phyloP scores from a whole-genome alignment of 257 asterid genomes.

The Coffea canephora region DNA sequence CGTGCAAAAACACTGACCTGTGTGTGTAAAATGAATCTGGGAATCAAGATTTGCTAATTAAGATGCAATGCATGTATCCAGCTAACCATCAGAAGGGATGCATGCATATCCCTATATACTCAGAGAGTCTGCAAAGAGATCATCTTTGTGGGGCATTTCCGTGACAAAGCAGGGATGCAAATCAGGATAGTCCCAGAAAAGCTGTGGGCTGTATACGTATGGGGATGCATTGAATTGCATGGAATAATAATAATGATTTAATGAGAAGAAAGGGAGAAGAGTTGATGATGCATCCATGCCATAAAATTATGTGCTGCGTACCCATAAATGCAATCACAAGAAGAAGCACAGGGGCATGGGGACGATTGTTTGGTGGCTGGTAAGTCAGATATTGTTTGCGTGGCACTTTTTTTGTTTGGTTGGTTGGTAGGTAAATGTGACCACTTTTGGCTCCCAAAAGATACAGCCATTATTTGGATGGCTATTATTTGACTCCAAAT shows the following conservation, averaged over 20 bases:
- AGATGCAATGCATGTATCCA: neutral
- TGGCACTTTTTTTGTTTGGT: neutral
- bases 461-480: too few relatives aligned
- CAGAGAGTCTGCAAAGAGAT: neutral
- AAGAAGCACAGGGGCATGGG: neutral
- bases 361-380: slow-evolving; percentile 2
- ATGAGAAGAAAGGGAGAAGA: neutral
- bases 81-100: neutral
- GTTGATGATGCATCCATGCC: neutral
- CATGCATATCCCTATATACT: neutral
- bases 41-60: neutral
- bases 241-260: neutral
- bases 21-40: too few relatives aligned
- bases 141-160: neutral
- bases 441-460: neutral
- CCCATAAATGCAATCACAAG: neutral
- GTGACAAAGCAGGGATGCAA: slow-evolving; percentile 11
- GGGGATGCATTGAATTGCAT: neutral
- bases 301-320: neutral
- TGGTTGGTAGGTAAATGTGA: neutral
- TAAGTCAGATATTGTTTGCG: neutral
- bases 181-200: neutral
- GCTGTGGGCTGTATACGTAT: neutral
- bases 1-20: too few relatives aligned
- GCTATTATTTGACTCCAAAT: too few relatives aligned